Conservation (phyloP, 1,139 yeast genomes). For the Sporopachydermia cereana region DNA sequence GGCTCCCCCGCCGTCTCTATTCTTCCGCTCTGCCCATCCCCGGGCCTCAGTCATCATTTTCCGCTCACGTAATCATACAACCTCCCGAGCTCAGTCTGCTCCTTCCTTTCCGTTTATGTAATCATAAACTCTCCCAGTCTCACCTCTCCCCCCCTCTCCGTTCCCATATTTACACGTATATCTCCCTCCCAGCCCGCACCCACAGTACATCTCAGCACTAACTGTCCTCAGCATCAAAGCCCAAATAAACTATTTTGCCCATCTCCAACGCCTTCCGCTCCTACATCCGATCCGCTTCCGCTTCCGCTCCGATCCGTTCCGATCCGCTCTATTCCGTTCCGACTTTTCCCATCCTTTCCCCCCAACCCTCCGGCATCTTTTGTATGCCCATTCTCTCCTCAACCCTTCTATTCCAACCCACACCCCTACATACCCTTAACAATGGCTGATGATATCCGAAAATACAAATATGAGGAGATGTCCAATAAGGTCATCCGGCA, state of each 20-base stretch:
- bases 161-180: background rate
- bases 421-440: background rate
- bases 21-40: too few species aligned
- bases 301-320: background rate
- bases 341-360: background rate
- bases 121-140: background rate
- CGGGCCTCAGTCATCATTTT: background rate
- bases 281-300: too few species aligned
- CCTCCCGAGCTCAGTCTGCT: too few species aligned
- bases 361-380: background rate
- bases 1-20: too few species aligned
- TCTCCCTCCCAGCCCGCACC: too few species aligned
- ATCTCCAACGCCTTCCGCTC: too few species aligned
- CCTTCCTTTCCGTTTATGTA: background rate
- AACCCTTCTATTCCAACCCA: too few species aligned
- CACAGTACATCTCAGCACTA: background rate
- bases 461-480: slow-evolving; percentile 54
- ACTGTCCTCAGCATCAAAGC: too few species aligned
- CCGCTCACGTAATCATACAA: background rate
- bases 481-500: slow-evolving; percentile 61
- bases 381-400: background rate
- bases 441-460: slow-evolving; percentile 18
- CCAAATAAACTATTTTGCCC: too few species aligned
- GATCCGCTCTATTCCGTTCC: background rate
- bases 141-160: background rate